phyloP scores from a whole-genome alignment of 768 basidiomycete genomes.

The Neoboletus subvelutipes region DNA sequence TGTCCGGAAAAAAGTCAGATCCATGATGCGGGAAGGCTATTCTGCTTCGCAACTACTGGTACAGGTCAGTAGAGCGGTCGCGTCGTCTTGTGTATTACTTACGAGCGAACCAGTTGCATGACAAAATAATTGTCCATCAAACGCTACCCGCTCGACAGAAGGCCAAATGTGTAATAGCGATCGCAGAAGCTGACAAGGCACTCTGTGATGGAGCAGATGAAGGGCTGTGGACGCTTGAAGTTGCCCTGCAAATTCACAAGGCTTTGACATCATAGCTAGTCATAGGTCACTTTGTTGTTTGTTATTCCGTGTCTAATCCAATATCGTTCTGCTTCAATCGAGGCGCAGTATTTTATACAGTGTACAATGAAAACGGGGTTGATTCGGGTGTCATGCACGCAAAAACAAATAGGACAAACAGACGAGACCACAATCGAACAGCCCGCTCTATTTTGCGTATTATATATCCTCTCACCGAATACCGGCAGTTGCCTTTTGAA shows the following conservation, averaged over 20 bases:
- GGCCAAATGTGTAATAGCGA: conserved; percentile 71
- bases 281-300: background rate
- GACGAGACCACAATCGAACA: conserved; percentile 15
- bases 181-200: conserved; percentile 96
- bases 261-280: conserved; percentile 37
- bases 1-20: conserved; percentile 71
- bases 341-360: background rate
- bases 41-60: conserved; percentile 85
- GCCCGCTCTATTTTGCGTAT: conserved; percentile 17
- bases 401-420: conserved; percentile 14
- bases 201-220: conserved; percentile 96
- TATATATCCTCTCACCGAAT: conserved; percentile 56
- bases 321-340: background rate
- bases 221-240: conserved; percentile 91
- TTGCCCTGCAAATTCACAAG: conserved; percentile 77
- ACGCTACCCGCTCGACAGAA: conserved; percentile 80
- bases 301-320: background rate
- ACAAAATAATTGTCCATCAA: conserved; percentile 81
- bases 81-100: conserved; percentile 6
- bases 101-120: conserved; percentile 68
- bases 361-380: conserved; percentile 10
- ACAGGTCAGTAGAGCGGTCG: conserved; percentile 57
- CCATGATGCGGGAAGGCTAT: conserved; percentile 84
- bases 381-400: conserved; percentile 17
- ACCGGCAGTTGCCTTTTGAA: conserved; percentile 96